Percentiles rank a stretch among this genome's conserved stretches.
phyloP scores from a whole-genome alignment of 2,329 filamentous ascomycete species.

The Aspergillus ibericus region DNA sequence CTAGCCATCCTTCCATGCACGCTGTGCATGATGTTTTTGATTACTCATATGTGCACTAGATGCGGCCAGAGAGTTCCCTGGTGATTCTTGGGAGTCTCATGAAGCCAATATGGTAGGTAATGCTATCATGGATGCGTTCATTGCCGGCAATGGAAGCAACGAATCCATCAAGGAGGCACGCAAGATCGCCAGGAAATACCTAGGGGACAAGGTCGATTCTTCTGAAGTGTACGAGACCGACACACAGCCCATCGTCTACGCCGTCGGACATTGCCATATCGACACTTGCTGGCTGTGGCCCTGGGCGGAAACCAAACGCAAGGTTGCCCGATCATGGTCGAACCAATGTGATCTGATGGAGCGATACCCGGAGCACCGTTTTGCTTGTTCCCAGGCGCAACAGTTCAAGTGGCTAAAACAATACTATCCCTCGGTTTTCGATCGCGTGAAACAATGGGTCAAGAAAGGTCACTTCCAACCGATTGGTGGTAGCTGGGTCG shows the following conservation, averaged over 20 bases:
- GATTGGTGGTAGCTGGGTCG: conserved; percentile 97
- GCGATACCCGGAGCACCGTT: conserved; percentile 87
- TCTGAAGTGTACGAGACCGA: conserved; percentile 78
- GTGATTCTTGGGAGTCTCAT: conserved; percentile 85
- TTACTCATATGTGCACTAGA: conserved; percentile 48
- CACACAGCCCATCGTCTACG: conserved; percentile 75
- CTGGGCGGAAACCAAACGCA: conserved; percentile 95
- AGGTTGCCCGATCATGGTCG: conserved; percentile 93
- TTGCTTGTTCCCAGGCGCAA: conserved; percentile 90
- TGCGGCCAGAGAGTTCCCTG: conserved; percentile 85
- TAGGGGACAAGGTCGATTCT: conserved; percentile 79
- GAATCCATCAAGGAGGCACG: conserved; percentile 77
- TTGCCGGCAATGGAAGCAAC: conserved; percentile 69
- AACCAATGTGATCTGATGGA: conserved; percentile 97
- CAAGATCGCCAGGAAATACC: conserved; percentile 77
- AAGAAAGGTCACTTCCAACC: conserved; percentile 89
- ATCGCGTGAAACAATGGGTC: conserved; percentile 87
- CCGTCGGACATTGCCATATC: conserved; percentile 95
- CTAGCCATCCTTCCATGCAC: neutral
- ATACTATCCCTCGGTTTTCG: conserved; percentile 82
- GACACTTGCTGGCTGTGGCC: conserved; percentile 99
- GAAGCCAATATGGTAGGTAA: conserved; percentile 81
- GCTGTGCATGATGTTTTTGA: neutral
- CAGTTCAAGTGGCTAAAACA: conserved; percentile 97
- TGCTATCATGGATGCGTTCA: conserved; percentile 85